These are phyloP conservation scores for Spergularia marina DNA, from an alignment of 148 eudicot species.

Conservation along the genomic window DNA sequence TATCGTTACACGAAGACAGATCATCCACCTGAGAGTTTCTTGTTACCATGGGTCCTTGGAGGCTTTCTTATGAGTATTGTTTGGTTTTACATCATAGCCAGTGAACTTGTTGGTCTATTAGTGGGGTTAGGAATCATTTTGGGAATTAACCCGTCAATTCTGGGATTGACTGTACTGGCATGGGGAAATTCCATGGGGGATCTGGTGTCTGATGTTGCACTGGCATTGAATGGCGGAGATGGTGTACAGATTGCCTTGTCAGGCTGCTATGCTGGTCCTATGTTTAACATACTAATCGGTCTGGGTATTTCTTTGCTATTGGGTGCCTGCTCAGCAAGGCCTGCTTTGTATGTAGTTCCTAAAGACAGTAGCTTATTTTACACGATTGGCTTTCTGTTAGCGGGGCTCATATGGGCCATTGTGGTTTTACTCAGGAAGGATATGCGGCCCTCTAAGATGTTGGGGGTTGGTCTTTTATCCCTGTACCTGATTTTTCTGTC, in stretches of 20 bases:
- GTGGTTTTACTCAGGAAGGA: constrained; percentile 58
- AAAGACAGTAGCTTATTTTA: constrained; percentile 64
- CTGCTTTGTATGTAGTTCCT: constrained; percentile 50
- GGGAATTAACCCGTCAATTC: constrained; percentile 80
- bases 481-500: constrained; percentile 67
- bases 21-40: constrained; percentile 66
- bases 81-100: constrained; percentile 96
- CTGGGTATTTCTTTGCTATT: constrained; percentile 74
- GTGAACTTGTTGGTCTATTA: constrained; percentile 81
- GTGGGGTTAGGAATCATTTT: constrained; percentile 68
- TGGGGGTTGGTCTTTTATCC: constrained; percentile 67
- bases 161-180: constrained; percentile 90
- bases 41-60: constrained; percentile 76
- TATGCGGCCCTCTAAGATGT: constrained; percentile 71
- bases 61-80: constrained; percentile 92
- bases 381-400: constrained; percentile 70
- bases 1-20: constrained; percentile 51
- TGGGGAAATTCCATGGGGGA: constrained; percentile 99
- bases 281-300: constrained; percentile 92
- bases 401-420: constrained; percentile 79
- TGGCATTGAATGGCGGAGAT: constrained; percentile 84
- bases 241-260: constrained; percentile 91
- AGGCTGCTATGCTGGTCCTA: constrained; percentile 96
- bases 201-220: constrained; percentile 71
- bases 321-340: constrained; percentile 69